Evolutionary conservation across 345 rosid species (phyloP).

Genomic region (Noccaea bulbosa): DNA sequence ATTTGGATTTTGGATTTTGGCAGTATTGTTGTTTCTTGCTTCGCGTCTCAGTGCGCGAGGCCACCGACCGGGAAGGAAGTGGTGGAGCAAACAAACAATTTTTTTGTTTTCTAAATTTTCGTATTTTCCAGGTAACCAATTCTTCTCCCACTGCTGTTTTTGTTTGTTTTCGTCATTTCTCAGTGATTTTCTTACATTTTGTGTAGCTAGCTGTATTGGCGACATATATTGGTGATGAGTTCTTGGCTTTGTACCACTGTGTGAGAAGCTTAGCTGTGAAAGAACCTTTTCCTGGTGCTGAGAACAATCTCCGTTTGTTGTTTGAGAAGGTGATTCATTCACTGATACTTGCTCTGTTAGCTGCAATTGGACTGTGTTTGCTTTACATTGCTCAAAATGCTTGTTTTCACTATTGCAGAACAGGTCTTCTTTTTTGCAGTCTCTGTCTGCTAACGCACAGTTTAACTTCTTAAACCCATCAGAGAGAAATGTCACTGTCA

Average conservation of each 20-base stretch:
- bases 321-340: constrained; percentile 73
- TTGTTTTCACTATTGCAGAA: constrained; percentile 65
- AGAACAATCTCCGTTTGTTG: constrained; percentile 70
- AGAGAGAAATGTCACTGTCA: constrained; percentile 43
- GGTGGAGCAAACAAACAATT: too few relatives aligned
- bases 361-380: not conserved
- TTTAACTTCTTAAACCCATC: constrained; percentile 69
- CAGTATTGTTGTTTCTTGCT: too few relatives aligned
- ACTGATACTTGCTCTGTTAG: not conserved
- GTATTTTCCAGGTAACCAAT: constrained; percentile 59
- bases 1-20: too few relatives aligned
- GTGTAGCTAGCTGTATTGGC: constrained; percentile 89
- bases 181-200: not conserved
- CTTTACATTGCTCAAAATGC: constrained; percentile 31
- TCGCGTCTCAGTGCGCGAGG: too few relatives aligned
- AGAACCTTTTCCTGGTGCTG: constrained; percentile 94
- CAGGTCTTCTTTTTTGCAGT: constrained; percentile 55
- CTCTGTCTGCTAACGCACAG: constrained; percentile 47
- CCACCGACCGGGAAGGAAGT: too few relatives aligned
- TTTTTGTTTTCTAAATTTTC: too few relatives aligned
- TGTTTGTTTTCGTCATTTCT: not conserved
- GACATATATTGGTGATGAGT: constrained; percentile 82
- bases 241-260: constrained; percentile 88
- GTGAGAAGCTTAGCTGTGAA: constrained; percentile 91
- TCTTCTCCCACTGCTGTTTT: constrained; percentile 15